These are phyloP conservation scores for Onygenales sp. DNA, from an alignment of 2,329 filamentous ascomycete species.

Conservation along the genomic window DNA sequence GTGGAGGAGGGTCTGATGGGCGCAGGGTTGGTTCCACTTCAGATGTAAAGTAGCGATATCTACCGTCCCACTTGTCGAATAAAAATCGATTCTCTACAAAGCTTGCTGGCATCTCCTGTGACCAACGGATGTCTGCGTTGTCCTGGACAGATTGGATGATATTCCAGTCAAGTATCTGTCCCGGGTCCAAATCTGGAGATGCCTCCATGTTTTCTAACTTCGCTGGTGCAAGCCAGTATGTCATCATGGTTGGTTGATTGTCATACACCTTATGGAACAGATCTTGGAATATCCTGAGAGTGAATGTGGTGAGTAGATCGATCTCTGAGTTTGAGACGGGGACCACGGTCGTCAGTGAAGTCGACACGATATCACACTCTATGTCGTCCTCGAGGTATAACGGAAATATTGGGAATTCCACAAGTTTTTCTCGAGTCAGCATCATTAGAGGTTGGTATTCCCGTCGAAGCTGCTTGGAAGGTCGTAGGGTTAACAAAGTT, in stretches of 20 bases:
- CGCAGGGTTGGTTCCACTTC: constrained; percentile 22
- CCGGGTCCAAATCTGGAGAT: constrained; percentile 3
- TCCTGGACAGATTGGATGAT: constrained; percentile 26
- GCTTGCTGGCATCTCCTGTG: constrained; percentile 26
- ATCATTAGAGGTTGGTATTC: constrained; percentile 57
- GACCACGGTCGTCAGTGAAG: constrained; percentile 37
- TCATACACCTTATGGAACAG: constrained; percentile 84
- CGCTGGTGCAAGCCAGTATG: constrained; percentile 73
- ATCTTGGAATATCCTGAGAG: constrained; percentile 66
- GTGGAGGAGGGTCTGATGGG: constrained; percentile 26
- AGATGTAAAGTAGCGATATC: constrained; percentile 47
- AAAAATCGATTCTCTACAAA: constrained; percentile 43
- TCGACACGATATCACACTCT: constrained; percentile 48
- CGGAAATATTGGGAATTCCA: constrained; percentile 56
- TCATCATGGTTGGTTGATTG: constrained; percentile 51
- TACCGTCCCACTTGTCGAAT: constrained; percentile 48
- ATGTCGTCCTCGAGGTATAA: constrained; percentile 61
- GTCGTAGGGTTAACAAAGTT: constrained; percentile 50
- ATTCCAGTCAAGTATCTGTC: constrained; percentile 36
- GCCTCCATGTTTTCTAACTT: constrained; percentile 6
- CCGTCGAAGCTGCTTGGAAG: constrained; percentile 48
- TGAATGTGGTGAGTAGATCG: constrained; percentile 58
- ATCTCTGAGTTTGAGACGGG: constrained; percentile 34
- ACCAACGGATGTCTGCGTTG: constrained; percentile 36
- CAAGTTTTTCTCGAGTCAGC: constrained; percentile 58